Evolutionary conservation across 1,284 basidiomycete genomes (phyloP), one percentile per base, ranked within the genome.

Genomic region (Ustilago esculenta): DNA sequence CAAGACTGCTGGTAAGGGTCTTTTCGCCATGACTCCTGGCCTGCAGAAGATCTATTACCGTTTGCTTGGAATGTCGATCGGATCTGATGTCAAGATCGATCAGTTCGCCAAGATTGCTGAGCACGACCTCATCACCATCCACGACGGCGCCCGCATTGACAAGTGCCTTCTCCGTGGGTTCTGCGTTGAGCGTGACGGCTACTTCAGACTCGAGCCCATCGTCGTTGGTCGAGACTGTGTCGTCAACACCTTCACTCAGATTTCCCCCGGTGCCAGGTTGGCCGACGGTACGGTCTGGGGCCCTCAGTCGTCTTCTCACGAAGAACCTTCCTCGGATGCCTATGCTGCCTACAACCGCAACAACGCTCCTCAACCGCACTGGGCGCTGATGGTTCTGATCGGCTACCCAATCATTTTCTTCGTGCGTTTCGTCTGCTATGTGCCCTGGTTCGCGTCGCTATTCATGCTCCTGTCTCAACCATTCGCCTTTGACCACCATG

Each of bases 201-300:
- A 79, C 71, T 81, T 81, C 72, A 57, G 80, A 17, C 64, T 81
- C 20, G 80, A 81, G 49, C 80, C 80, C 27, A 75, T 81, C 65
- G 76, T 81, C 36, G 73, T 81, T 49, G 80, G 80, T 17, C 77
- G 80, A 34, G 80, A 81, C 63, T 81, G 80, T 54, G 79, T 81
- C 33, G 67, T 81, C 57, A 81, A 81, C 66, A 81, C 80, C 4
- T 81, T 79, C 44, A 81, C 80, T 8, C 76, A 81, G 49, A 81
- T 81, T 54, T 80, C 80, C 35, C 80, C 80, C 14, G 80, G 80
- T 53, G 80, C 80, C 25, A 71, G 79, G 14, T 51, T 81, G 9
- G 80, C 77, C 17, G 79, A 81, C 43, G 80, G 80, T 23, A 81
- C 80, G 3, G 80, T 81, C 2, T 81, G 79, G 79, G 80, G 80